Base-by-base conservation (phyloP, 306 rosid species). In the Lathyrus oleraceus region DNA sequence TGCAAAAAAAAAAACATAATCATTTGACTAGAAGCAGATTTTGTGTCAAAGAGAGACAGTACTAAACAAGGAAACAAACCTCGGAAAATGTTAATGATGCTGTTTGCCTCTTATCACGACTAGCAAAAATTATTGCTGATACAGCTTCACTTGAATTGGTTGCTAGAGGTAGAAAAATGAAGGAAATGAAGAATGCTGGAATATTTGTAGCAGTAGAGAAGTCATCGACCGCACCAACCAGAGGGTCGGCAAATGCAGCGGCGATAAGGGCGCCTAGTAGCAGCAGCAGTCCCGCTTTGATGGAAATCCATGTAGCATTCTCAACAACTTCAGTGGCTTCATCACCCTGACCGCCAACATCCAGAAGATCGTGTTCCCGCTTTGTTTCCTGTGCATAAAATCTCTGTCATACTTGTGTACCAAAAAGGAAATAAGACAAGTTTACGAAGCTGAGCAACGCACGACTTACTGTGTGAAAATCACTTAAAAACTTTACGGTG, bases 81-180 rank as follows among this genome's bases (percentile, higher is more conserved):
- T 90, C 97, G 2, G 99, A 94, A 74, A 84, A 94, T 45, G 99
- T 94, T 28, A 88, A 78, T 2, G 99, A 94, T 44, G 97, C 85
- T 19, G 97, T 91, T 86, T 61, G 77, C n/a, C 82, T 74, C 84
- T 86, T 91, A 63, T 87, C 86, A 36, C 99, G 93, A 74, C 96
- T 88, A 17, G 97, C 91, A 42, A 91, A 91, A 75, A 89, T 91
- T 19, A 94, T 84, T 21, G 97, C 96, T 4, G 99, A 77, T 19
- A 94, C 96, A 27, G 96, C 95, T 82, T 91, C 99, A 58, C 97
- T 91, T 20, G 99, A 86, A 85, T 87, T 91, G 27, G 99, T 94
- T 72, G 94, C 96, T 60, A 94, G 75, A 73, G 99, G 99, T 14
- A 91, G 85, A 4, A 66, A 81, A 20, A 94, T 86, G 77, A 94